These are phyloP conservation scores for Rossbeevera mucosa DNA, from an alignment of 768 basidiomycete species.

Conservation along the genomic window DNA sequence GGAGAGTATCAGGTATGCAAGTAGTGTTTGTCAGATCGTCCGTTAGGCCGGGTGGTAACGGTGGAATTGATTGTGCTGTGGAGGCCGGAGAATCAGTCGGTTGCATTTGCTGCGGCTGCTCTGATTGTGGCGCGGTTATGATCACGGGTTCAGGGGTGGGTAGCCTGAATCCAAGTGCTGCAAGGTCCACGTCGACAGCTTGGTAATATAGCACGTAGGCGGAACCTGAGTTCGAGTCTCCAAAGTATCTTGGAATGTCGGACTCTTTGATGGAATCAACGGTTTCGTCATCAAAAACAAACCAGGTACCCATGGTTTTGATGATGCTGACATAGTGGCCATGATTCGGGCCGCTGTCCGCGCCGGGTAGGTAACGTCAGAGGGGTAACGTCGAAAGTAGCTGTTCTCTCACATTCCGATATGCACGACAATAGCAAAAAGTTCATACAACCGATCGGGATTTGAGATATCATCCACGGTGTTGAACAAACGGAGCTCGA, in stretches of 20 bases:
- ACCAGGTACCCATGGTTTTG: slow-evolving; percentile 79
- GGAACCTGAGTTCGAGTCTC: slow-evolving; percentile 80
- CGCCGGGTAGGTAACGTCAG: slow-evolving; percentile 14
- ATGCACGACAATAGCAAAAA: slow-evolving; percentile 98
- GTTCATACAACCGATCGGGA: slow-evolving; percentile 88
- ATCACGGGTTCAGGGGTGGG: slow-evolving; percentile 20
- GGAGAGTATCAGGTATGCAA: slow-evolving; percentile 12
- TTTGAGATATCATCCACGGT: slow-evolving; percentile 91
- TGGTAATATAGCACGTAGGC: slow-evolving; percentile 99
- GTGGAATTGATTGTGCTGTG: slow-evolving; percentile 21
- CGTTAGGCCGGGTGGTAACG: slow-evolving; percentile 37
- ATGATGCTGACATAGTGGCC: slow-evolving; percentile 97
- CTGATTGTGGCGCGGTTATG: slow-evolving; percentile 13
- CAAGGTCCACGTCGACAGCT: slow-evolving; percentile 78
- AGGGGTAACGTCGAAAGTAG: slow-evolving; percentile 6
- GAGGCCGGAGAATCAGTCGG: slow-evolving; percentile 25
- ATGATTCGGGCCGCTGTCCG: slow-evolving; percentile 86
- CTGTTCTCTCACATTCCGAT: slow-evolving; percentile 84
- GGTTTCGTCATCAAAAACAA: slow-evolving; percentile 93
- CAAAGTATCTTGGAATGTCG: slow-evolving; percentile 92
- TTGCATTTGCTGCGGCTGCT: slow-evolving; percentile 10
- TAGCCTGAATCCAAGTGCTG: slow-evolving; percentile 60
- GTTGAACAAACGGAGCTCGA: slow-evolving; percentile 93
- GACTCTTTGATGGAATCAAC: slow-evolving; percentile 83
- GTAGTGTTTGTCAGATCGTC: slow-evolving; percentile 20